phyloP scores from a whole-genome alignment of 2,329 filamentous ascomycete genomes.

The Fusarium sterilihyphosum region DNA sequence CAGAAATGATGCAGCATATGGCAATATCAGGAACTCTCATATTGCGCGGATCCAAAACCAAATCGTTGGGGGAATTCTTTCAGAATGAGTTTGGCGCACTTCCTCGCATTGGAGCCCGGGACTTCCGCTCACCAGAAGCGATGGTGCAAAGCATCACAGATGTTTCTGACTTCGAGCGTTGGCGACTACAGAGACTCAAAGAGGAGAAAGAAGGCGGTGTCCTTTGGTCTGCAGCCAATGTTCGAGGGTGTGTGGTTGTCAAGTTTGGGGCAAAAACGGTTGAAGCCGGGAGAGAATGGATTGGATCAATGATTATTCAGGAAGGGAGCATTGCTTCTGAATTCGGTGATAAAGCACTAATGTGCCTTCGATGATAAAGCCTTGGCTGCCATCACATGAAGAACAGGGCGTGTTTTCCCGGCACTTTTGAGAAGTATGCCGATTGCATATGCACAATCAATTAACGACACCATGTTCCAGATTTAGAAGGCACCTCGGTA shows the following conservation, averaged over 20 bases:
- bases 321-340: conserved; percentile 76
- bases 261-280: conserved; percentile 89
- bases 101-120: conserved; percentile 83
- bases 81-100: conserved; percentile 79
- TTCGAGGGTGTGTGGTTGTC: conserved; percentile 86
- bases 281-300: conserved; percentile 83
- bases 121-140: conserved; percentile 71
- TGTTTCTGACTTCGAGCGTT: conserved; percentile 57
- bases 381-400: background rate
- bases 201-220: conserved; percentile 70
- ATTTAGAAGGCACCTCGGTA: background rate
- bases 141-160: conserved; percentile 51
- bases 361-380: conserved; percentile 71
- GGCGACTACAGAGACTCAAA: conserved; percentile 65
- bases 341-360: conserved; percentile 84
- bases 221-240: conserved; percentile 83
- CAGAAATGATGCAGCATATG: conserved; percentile 76
- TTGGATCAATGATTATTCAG: conserved; percentile 76
- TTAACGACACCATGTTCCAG: background rate
- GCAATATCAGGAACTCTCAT: conserved; percentile 88
- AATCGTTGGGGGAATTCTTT: conserved; percentile 76
- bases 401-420: background rate
- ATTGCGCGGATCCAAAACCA: conserved; percentile 77
- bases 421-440: background rate
- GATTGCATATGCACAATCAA: background rate